Base-by-base conservation (phyloP, 176 grass and related monocot species). In the Phoenix roebelenii region DNA sequence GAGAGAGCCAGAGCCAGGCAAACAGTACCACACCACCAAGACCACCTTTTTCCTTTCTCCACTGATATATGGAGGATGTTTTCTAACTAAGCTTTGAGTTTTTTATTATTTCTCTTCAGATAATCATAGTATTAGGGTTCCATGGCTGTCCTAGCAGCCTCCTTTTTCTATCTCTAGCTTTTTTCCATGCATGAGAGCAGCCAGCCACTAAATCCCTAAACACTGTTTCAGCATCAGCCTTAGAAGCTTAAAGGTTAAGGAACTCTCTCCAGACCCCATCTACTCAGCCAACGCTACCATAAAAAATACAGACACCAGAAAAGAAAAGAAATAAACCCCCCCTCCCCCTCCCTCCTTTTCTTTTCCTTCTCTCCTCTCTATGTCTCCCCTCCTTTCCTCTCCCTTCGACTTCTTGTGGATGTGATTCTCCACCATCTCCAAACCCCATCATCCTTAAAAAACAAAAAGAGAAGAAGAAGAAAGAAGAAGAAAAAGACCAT, bases 401-500 rank as follows among this genome's bases (percentile, higher is more conserved):
- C 68, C 19, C 62, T 35, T 64, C 25, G 25, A 44, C 39, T 50
- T 74, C 81, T 78, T 25, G 57, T 81, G 77, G 86, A 74, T 76
- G 61, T 68, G 69, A 81, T 89, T 89, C 80, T 77, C 77, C 65
- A 30, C 72, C 77, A 81, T 81, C 74, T 30, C 73, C 67, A 58
- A 65, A 29, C 23, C 68, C 22, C 64, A 57, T 68, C 69, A 70
- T 73, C 72, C 53, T 78, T 71, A 72, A 63, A 58, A 60, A 74
- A 77, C 66, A 68, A 76, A 76, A 81, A 75, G 52, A 85, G 67
- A 78, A 82, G 74, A 84, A 69, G 63, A 82, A 77, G 10, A 7
- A 32, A 35, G 64, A 76, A 79, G 61, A 81, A 81, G 66, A 61
- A 72, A 82, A 83, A 77, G 74, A 84, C 76, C 85, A 95, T 95